Base-by-base conservation (phyloP, 352 stramenopile species). In the Globisporangium orthogonon region DNA sequence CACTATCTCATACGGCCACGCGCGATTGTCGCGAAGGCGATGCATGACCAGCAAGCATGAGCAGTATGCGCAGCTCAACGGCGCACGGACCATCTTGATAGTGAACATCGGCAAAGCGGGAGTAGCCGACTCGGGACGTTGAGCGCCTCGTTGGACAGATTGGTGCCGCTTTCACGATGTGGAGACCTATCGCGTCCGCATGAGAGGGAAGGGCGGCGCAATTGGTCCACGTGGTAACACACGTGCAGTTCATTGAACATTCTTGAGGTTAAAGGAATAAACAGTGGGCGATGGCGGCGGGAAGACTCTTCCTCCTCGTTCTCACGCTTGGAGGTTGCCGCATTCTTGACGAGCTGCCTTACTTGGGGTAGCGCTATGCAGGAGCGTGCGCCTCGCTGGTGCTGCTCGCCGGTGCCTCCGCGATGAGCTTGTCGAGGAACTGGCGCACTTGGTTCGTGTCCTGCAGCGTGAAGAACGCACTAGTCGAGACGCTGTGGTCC, bases 381-480 rank as follows among this genome's bases (percentile, higher is more conserved):
- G 15, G 13, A 7, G 14, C 6, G 0, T 60, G 52, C 13, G 45
- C 45, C 6, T 37, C 58, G 17, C n/a, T 31, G 44, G 1, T 49
- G 44, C 18, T 49, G n/a, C 52, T 63, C n/a, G 40, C 40, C 6
- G 43, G 18, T 18, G 46, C 60, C 58, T 69, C 78, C 5, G 74
- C 59, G 29, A 86, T 70, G 50, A 94, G 69, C 33, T 69, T 70
- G 62, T 90, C 83, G 23, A 94, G 70, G 62, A 94, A 91, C 52
- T 85, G 60, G 45, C 73, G 73, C 29, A 94, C 83, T 49, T 94
- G 68, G 35, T 74, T 74, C 30, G 81, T 89, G 61, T 94, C 78
- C 11, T 85, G 74, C 47, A 94, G 76, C 39, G 81, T 91, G 59
- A 88, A 91, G 45, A 71, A 87, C 10, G 83, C 83, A 33, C 74